Base-by-base conservation (phyloP, 129 eudicot species). In the Cynara cardunculus region DNA sequence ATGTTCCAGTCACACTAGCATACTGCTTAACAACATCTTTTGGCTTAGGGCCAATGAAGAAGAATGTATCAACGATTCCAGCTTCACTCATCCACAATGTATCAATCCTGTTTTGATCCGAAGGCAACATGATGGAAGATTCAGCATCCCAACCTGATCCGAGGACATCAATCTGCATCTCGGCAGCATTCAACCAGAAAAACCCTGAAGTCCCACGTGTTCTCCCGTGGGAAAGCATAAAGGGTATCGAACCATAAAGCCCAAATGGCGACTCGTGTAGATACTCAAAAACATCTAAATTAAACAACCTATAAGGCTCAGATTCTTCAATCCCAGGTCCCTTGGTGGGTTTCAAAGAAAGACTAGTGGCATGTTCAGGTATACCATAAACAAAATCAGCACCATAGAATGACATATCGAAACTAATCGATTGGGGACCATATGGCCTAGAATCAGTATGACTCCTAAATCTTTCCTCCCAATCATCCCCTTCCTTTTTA, bases 81-180 rank as follows among this genome's bases (percentile, higher is more conserved):
- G 99, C 97, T 85, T 96, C 99, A 77, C 89, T 84, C 98, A 96
- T 96, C 99, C 99, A 96, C 71, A 96, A 82, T 0, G 98, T 96
- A 78, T 96, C 99, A 9, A 96, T 85, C 83, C 98, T 85, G 71
- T 86, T 84, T 71, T 90, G 87, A 66, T 84, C 93, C 6, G 89
- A 90, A 59, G 93, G 97, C 70, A 95, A 72, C 72, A 69, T 16
- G 16, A 91, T 80, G 12, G 83, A 76, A 0, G 88, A 80, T 72
- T 88, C 92, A 27, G 88, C 89, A 84, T 92, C 87, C 99, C 99
- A 96, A 26, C 97, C 98, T 2, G 87, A 77, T n/a, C 93, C 94
- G 35, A 96, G 87, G 67, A 96, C 98, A 86, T 96, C 99, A 80
- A 96, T 96, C 93, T 96, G 99, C 99, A 96, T 96, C 72, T 96